Evolutionary conservation across 2,329 filamentous ascomycete species (phyloP).

Genomic region (Celoporthe dispersa): DNA sequence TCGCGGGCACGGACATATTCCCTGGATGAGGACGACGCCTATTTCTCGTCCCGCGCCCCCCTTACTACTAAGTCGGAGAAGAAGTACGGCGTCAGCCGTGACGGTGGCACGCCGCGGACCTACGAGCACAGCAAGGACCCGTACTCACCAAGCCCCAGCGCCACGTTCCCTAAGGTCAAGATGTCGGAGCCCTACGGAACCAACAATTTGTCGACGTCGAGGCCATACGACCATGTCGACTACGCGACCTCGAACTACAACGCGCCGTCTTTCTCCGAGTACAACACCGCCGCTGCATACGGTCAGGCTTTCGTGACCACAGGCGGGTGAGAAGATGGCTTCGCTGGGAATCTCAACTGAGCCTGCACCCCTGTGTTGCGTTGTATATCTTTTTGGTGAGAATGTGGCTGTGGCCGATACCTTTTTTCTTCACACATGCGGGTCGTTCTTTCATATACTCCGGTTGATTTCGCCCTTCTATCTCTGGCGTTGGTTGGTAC

Average conservation of each 20-base stretch:
- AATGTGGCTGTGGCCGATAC: constrained; percentile 7
- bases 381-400: constrained; percentile 18
- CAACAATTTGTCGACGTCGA: constrained; percentile 31
- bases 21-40: constrained; percentile 29
- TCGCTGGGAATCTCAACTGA: not conserved
- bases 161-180: constrained; percentile 30
- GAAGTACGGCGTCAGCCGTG: constrained; percentile 18
- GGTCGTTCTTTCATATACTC: not conserved
- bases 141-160: constrained; percentile 9
- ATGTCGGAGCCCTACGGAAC: constrained; percentile 24
- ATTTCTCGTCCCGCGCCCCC: constrained; percentile 13
- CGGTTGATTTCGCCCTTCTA: not conserved
- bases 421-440: constrained; percentile 26
- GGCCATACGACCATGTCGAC: constrained; percentile 32
- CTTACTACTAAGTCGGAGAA: constrained; percentile 6
- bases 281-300: not conserved
- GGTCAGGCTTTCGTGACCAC: constrained; percentile 3
- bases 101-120: constrained; percentile 16
- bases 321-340: not conserved
- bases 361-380: not conserved
- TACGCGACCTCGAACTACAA: constrained; percentile 29
- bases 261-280: constrained; percentile 14
- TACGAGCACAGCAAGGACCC: constrained; percentile 22
- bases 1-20: constrained; percentile 28
- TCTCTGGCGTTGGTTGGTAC: constrained; percentile 1